These are phyloP conservation scores for Aspergillus hiratsukae DNA, from an alignment of 2,329 filamentous ascomycete genomes.

Conservation along the genomic window DNA sequence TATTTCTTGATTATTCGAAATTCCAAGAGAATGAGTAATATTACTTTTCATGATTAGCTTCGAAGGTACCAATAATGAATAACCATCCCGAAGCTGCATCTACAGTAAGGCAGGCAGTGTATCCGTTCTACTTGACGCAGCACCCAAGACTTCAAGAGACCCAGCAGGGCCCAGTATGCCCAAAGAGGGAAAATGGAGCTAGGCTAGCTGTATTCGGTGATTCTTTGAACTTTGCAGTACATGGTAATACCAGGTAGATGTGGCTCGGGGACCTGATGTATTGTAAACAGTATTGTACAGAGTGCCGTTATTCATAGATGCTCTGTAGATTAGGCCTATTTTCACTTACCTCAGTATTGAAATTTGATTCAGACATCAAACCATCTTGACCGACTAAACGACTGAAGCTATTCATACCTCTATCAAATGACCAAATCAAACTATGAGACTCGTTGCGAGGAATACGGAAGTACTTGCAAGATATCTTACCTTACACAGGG, in stretches of 20 bases:
- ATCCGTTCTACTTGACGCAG: neutral
- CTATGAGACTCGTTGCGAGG: neutral
- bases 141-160: neutral
- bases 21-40: neutral
- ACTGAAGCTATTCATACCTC: neutral
- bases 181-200: neutral
- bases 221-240: neutral
- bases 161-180: neutral
- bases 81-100: neutral
- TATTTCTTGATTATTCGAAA: neutral
- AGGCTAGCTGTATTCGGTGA: neutral
- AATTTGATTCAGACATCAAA: neutral
- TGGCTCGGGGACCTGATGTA: neutral
- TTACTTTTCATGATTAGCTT: neutral
- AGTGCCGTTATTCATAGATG: neutral
- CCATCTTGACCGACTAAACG: no score
- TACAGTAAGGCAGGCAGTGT: neutral
- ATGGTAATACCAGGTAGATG: neutral
- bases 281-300: neutral
- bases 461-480: neutral
- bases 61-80: no score
- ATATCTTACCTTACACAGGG: constrained; percentile 4
- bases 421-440: neutral
- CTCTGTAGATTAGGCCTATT: neutral
- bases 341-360: no score